Evolutionary conservation across 2,329 filamentous ascomycete species (phyloP).

Genomic region (Alternaria panax): DNA sequence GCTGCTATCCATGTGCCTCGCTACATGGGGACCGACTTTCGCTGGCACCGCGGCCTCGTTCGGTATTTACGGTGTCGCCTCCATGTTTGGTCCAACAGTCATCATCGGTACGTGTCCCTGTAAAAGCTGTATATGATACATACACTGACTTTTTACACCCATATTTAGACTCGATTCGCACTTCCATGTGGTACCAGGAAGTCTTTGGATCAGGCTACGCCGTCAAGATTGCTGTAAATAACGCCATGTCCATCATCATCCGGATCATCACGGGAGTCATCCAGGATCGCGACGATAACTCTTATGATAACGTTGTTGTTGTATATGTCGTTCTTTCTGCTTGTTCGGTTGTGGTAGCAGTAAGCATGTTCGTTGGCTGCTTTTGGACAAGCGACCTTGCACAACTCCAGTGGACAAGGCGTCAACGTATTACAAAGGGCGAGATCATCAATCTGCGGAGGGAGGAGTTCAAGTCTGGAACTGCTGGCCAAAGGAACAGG

Average conservation of each 20-base stretch:
- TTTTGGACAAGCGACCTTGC: conserved; percentile 55
- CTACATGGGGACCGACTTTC: conserved; percentile 60
- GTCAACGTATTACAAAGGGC: conserved; percentile 58
- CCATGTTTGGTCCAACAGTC: conserved; percentile 63
- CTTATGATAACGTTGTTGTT: conserved; percentile 63
- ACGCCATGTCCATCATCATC: conserved; percentile 68
- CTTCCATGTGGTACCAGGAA: conserved; percentile 65
- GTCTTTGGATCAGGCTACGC: conserved; percentile 68
- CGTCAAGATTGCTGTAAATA: conserved; percentile 68
- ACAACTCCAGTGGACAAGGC: conserved; percentile 65
- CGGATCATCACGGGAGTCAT: conserved; percentile 65
- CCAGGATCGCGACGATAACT: conserved; percentile 65
- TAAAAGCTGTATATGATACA: no score
- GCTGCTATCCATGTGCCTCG: conserved; percentile 61
- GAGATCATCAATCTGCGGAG: conserved; percentile 55
- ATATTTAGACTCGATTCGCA: conserved; percentile 67
- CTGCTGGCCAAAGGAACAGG: conserved; percentile 49
- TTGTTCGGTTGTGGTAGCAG: conserved; percentile 57
- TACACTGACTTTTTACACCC: no score
- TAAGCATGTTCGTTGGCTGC: conserved; percentile 51
- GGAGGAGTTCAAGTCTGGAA: conserved; percentile 48
- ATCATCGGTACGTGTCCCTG: no score
- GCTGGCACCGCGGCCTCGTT: conserved; percentile 66
- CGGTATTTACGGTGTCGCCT: conserved; percentile 65
- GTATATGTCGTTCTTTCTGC: conserved; percentile 64